A percentile compares a stretch with the other conserved stretches of the same genome.
phyloP scores from a whole-genome alignment of 2,329 filamentous ascomycete genomes.

The Beauveria australis region DNA sequence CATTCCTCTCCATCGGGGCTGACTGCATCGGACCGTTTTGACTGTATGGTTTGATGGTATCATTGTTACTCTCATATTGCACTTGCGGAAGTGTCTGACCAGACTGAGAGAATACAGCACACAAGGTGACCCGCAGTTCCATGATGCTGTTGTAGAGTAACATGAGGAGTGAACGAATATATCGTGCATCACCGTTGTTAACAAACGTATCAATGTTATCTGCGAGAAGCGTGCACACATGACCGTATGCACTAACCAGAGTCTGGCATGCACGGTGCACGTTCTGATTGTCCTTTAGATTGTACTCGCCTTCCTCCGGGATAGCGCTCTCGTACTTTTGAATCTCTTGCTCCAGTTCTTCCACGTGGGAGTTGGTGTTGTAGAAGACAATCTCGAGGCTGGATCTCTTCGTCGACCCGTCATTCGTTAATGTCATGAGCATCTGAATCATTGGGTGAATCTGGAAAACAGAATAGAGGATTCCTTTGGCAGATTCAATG shows the following conservation, averaged over 20 bases:
- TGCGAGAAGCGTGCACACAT: slow-evolving; percentile 53
- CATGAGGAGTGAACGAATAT: slow-evolving; percentile 56
- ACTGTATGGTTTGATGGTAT: slow-evolving; percentile 41
- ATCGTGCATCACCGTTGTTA: slow-evolving; percentile 57
- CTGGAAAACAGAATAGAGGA: slow-evolving; percentile 59
- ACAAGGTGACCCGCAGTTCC: slow-evolving; percentile 52
- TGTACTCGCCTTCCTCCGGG: slow-evolving; percentile 35
- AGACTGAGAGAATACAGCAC: slow-evolving; percentile 23
- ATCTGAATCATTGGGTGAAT: slow-evolving; percentile 61
- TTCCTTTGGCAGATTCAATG: slow-evolving; percentile 57
- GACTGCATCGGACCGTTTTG: slow-evolving; percentile 36
- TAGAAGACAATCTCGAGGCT: slow-evolving; percentile 61
- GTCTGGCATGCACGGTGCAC: slow-evolving; percentile 56
- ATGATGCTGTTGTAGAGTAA: slow-evolving; percentile 60
- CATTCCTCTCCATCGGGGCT: slow-evolving; percentile 13
- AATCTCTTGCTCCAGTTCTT: slow-evolving; percentile 57
- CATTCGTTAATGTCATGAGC: slow-evolving; percentile 52
- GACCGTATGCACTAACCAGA: slow-evolving; percentile 55
- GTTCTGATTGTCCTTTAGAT: slow-evolving; percentile 51
- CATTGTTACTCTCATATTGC: slow-evolving; percentile 23
- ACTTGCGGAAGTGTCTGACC: slow-evolving; percentile 14
- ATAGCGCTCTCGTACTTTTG: slow-evolving; percentile 49
- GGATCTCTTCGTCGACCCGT: slow-evolving; percentile 51
- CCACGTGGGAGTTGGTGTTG: slow-evolving; percentile 58
- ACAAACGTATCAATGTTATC: slow-evolving; percentile 57